These are phyloP conservation scores for Hymenoscyphus salicellus DNA, from an alignment of 2,329 filamentous ascomycete genomes.

Conservation along the genomic window DNA sequence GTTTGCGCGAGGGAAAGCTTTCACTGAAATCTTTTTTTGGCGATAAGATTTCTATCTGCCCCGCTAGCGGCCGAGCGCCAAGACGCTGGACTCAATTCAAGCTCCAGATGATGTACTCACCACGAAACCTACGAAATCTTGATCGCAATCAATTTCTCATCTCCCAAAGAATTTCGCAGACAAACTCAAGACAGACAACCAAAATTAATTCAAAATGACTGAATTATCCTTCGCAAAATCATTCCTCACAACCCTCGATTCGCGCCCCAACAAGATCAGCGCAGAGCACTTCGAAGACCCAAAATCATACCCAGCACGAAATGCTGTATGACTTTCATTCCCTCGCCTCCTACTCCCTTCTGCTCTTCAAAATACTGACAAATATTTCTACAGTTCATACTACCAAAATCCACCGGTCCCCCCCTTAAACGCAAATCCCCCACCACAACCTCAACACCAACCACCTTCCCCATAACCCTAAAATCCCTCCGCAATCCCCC, in stretches of 20 bases:
- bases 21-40: conserved; percentile 10
- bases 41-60: conserved; percentile 24
- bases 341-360: conserved; percentile 1
- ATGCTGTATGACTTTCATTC: conserved; percentile 63
- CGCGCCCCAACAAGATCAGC: conserved; percentile 75
- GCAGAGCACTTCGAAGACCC: conserved; percentile 88
- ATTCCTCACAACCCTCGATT: conserved; percentile 78
- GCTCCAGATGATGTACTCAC: neutral
- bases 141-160: neutral
- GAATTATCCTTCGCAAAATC: conserved; percentile 81
- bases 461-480: conserved; percentile 57
- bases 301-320: conserved; percentile 69
- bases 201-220: conserved; percentile 54
- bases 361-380: neutral
- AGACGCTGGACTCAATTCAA: neutral
- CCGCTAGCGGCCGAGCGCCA: conserved; percentile 10
- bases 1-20: neutral
- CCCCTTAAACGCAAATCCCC: conserved; percentile 43
- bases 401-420: conserved; percentile 59
- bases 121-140: neutral
- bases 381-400: conserved; percentile 56
- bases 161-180: no score
- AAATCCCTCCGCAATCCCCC: conserved; percentile 75
- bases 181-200: neutral
- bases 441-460: conserved; percentile 51